Conservation (phyloP, 331 rosid genomes). For the Dryas integrifolia region DNA sequence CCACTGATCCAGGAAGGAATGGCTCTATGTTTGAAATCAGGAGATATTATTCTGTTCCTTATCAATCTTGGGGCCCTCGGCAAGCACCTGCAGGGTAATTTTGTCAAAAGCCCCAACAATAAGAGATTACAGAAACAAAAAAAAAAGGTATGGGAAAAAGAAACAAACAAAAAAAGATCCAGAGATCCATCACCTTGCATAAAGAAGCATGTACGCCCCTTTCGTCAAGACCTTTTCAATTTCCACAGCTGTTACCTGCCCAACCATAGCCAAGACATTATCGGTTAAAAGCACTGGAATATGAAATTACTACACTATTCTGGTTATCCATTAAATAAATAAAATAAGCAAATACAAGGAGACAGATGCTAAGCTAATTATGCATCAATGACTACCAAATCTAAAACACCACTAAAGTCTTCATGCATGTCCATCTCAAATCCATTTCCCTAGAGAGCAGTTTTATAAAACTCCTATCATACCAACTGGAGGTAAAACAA, state of each 20-base stretch:
- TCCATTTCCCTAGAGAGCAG: neutral
- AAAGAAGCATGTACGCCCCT: conserved; percentile 95
- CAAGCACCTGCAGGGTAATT: conserved; percentile 59
- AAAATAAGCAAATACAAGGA: neutral
- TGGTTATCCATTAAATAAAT: neutral
- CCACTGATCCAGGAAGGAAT: conserved; percentile 40
- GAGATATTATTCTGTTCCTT: conserved; percentile 43
- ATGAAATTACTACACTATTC: neutral
- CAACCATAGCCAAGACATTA: conserved; percentile 23
- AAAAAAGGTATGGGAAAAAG: neutral
- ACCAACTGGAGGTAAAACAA: neutral
- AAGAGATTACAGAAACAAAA: neutral
- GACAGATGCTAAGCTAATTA: neutral
- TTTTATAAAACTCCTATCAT: neutral
- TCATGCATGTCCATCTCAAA: neutral
- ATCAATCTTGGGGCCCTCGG: conserved; percentile 87
- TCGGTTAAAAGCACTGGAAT: neutral
- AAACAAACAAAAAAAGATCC: conserved; percentile 2
- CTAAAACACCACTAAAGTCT: neutral
- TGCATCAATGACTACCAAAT: neutral
- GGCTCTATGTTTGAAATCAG: conserved; percentile 49
- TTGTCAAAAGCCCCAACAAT: conserved; percentile 19
- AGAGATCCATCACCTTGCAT: conserved; percentile 60
- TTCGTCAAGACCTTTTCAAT: conserved; percentile 67
- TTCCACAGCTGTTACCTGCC: conserved; percentile 73